Percentiles rank a stretch among this genome's conserved stretches.
Conservation (phyloP, 768 basidiomycete species). For the Pisolithus microcarpus region DNA sequence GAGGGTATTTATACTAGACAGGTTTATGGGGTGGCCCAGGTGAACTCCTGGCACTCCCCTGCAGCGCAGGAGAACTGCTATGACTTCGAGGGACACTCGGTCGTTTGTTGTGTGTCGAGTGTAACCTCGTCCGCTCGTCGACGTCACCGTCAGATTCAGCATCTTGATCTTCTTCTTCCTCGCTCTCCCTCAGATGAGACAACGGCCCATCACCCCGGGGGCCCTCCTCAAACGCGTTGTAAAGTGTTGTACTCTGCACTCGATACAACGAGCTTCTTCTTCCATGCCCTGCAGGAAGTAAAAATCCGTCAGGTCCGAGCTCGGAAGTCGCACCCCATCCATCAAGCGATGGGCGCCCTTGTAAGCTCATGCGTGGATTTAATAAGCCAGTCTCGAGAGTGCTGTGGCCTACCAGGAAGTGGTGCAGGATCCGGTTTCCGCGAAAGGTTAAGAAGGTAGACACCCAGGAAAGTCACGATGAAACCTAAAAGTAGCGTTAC, state of each 20-base stretch:
- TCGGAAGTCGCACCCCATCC: conserved; percentile 49
- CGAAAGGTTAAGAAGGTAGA: conserved; percentile 87
- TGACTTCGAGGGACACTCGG: conserved; percentile 43
- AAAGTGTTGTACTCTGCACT: conserved; percentile 58
- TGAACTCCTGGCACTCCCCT: conserved; percentile 19
- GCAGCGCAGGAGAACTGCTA: conserved; percentile 44
- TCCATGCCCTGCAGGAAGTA: conserved; percentile 41
- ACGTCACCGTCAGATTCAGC: conserved; percentile 40
- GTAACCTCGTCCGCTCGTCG: conserved; percentile 36
- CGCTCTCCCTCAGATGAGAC: conserved; percentile 57
- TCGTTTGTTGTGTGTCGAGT: conserved; percentile 20
- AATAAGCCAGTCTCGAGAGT: conserved; percentile 61
- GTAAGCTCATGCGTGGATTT: conserved; percentile 74
- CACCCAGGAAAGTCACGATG: conserved; percentile 89
- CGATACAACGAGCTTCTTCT: conserved; percentile 62
- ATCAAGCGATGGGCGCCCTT: conserved; percentile 76
- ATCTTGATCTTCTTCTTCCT: conserved; percentile 42
- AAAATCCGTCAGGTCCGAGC: conserved; percentile 20
- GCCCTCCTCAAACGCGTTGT: conserved; percentile 66
- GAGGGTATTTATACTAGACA: conserved; percentile 11
- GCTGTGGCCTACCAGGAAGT: conserved; percentile 38
- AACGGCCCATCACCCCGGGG: conserved; percentile 46
- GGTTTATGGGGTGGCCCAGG: conserved; percentile 13
- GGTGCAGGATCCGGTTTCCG: conserved; percentile 46
- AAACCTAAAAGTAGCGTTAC: conserved; percentile 87